Conservation (phyloP, 805 yeast genomes). For the Candida peoriensis region DNA sequence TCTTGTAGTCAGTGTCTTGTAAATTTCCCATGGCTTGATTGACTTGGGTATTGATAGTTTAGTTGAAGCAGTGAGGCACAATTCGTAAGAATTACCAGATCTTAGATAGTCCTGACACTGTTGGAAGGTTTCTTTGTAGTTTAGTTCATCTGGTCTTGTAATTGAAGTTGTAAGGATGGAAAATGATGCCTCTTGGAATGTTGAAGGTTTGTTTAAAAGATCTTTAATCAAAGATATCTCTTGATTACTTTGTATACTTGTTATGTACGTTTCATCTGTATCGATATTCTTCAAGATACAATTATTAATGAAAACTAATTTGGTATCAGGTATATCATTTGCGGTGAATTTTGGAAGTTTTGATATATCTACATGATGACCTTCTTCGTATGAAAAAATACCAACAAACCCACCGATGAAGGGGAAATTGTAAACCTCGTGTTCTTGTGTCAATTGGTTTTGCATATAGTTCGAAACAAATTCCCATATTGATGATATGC, state of each 20-base stretch:
- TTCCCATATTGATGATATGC: slow-evolving; percentile 42
- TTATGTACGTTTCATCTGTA: slow-evolving; percentile 40
- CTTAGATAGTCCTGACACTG: slow-evolving; percentile 63
- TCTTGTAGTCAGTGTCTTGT: slow-evolving; percentile 58
- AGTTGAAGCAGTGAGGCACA: slow-evolving; percentile 82
- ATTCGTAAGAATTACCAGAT: slow-evolving; percentile 88
- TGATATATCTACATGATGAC: slow-evolving; percentile 35
- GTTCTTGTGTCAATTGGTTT: slow-evolving; percentile 18
- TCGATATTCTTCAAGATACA: slow-evolving; percentile 50
- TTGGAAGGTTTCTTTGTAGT: slow-evolving; percentile 51
- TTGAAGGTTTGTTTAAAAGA: slow-evolving; percentile 1
- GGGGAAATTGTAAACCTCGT: slow-evolving; percentile 41
- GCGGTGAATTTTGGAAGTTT: slow-evolving; percentile 35
- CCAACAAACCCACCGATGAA: slow-evolving; percentile 94
- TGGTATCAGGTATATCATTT: slow-evolving; percentile 60
- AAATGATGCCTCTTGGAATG: neutral
- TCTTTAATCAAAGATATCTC: slow-evolving; percentile 21
- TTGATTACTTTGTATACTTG: slow-evolving; percentile 35
- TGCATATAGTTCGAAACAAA: slow-evolving; percentile 46
- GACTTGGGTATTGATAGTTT: slow-evolving; percentile 44
- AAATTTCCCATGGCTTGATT: slow-evolving; percentile 70
- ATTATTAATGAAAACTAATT: slow-evolving; percentile 65
- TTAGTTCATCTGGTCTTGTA: slow-evolving; percentile 44
- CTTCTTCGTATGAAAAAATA: slow-evolving; percentile 83
- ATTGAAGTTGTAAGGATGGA: slow-evolving; percentile 25